These are phyloP conservation scores for Suillus tomentosus DNA, from an alignment of 768 basidiomycete genomes.

Conservation along the genomic window DNA sequence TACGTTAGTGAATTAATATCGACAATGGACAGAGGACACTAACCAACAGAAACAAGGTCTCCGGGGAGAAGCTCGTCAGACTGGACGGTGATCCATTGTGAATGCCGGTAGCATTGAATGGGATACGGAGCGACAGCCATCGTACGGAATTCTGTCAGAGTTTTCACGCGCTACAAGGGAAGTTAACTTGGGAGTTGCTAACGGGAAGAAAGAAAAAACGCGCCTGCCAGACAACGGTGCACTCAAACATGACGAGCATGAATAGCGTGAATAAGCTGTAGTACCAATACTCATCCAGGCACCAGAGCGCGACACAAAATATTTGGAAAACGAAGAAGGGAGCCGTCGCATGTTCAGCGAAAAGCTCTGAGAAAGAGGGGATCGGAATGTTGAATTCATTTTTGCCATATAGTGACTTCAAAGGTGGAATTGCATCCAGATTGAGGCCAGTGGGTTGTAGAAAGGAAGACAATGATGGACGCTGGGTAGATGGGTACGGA, in stretches of 20 bases:
- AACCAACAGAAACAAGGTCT: conserved; percentile 82
- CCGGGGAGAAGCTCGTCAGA: conserved; percentile 90
- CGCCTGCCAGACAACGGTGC: conserved; percentile 98
- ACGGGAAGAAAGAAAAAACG: conserved; percentile 24
- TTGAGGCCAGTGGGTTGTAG: conserved; percentile 58
- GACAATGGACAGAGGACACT: conserved; percentile 34
- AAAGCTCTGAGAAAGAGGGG: conserved; percentile 89
- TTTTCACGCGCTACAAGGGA: conserved; percentile 74
- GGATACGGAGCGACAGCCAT: conserved; percentile 94
- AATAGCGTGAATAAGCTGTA: conserved; percentile 97
- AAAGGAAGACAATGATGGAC: conserved; percentile 71
- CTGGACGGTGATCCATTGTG: conserved; percentile 77
- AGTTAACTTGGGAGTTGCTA: conserved; percentile 10
- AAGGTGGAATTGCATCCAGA: conserved; percentile 45
- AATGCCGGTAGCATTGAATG: conserved; percentile 79
- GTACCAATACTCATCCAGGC: conserved; percentile 98
- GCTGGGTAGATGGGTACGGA: conserved; percentile 81
- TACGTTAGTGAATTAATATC: conserved; percentile 7
- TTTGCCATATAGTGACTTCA: conserved; percentile 76
- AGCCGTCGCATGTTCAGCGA: conserved; percentile 94
- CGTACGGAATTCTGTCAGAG: conserved; percentile 92
- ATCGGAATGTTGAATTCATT: conserved; percentile 98
- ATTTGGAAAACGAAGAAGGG: conserved; percentile 99
- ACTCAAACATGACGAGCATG: conserved; percentile 98
- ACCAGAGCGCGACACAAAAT: conserved; percentile 98